Evolutionary conservation across 176 grass and related monocot species (phyloP), one percentile per base, ranked within the genome.

Genomic region (Zoysia pacifica): DNA sequence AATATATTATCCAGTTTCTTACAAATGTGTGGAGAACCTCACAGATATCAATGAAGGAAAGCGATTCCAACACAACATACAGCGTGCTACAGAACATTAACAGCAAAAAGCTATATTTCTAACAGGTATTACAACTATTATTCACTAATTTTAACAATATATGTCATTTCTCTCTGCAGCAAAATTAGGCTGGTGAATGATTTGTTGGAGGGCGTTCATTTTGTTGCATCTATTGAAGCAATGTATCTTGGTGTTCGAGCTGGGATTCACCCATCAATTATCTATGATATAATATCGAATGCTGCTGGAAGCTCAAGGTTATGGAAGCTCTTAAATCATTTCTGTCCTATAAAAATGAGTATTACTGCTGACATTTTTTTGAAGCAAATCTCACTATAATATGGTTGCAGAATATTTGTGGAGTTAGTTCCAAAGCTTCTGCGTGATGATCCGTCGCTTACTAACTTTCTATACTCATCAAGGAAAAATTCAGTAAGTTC

Each of bases 281-380:
- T 97, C 66, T 97, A 94, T 85, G 89, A 97, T 75, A 97, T 97
- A 71, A 94, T 97, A 80, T 94, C 91, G 68, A 94, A 97, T 94
- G 91, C 91, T 81, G 91, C 91, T 83, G 94, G 91, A 79, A 94
- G 94, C 77, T 97, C 94, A 62, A 89, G 94, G 94, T 97, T 79
- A 81, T 65, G 44, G 35, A 13, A 86, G 35, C 56, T 78, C 58
- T 64, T 59, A 4, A 10, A 28, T 81, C 75, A 9, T 81, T 72
- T 67, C 16, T 78, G 38, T 79, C 75, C 2, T 78, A 3, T 82
- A 39, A 74, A 70, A 69, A 79, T 16, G 7, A 66, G 47, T 73
- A 59, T 37, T 53, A 9, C 50, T 61, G 65, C 7, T 50, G 6
- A 45, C 52, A 68, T 77, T 54, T 3, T 46, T 91, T 81, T 74